Conservation (phyloP, 768 basidiomycete species). For the Lactifluus subvellereus region DNA sequence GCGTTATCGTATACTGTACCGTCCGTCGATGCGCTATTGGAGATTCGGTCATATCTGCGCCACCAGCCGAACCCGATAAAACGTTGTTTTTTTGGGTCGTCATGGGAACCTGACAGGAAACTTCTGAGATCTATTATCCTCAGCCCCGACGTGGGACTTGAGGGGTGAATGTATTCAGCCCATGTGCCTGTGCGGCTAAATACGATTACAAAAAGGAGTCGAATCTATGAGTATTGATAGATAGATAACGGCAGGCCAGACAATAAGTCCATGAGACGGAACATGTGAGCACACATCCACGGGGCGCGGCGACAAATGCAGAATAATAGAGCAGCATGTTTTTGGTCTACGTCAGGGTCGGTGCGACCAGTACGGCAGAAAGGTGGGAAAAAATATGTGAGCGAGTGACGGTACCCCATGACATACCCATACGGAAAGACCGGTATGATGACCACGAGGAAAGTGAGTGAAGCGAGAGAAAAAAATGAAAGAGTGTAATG, state of each 20-base stretch:
- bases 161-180: neutral
- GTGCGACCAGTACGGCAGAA: neutral
- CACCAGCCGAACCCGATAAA: no score
- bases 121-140: no score
- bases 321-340: neutral
- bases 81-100: neutral
- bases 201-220: slow-evolving; percentile 9
- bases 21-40: neutral
- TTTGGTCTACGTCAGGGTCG: neutral
- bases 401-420: neutral
- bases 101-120: neutral
- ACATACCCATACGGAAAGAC: neutral
- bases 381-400: slow-evolving; percentile 1
- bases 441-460: neutral
- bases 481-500: neutral
- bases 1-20: neutral
- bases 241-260: neutral
- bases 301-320: neutral
- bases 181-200: neutral
- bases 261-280: slow-evolving; percentile 6
- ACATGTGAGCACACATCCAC: neutral
- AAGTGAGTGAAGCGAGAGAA: neutral
- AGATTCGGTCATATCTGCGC: neutral
- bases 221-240: slow-evolving; percentile 11
- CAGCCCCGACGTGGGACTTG: neutral